Evolutionary conservation across 768 basidiomycete genomes (phyloP).

Genomic region (Porpolomopsis calyptriformis): DNA sequence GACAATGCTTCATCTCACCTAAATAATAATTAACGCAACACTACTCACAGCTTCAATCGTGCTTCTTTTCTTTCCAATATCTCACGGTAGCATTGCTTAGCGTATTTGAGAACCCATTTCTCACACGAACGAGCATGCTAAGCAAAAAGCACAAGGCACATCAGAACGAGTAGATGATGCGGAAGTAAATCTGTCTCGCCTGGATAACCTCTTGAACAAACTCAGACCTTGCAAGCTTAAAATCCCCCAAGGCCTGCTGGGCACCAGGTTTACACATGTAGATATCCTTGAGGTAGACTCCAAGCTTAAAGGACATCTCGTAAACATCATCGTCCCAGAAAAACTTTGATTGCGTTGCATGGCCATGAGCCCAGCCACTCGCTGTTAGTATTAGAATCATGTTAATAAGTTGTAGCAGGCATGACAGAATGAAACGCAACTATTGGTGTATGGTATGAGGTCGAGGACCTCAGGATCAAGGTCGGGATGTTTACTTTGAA

Average conservation of each 20-base stretch:
- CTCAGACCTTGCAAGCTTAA: constrained; percentile 12
- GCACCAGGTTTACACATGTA: constrained; percentile 16
- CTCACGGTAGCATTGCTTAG: neutral
- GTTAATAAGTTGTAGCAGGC: neutral
- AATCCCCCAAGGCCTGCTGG: constrained; percentile 16
- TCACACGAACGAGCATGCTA: neutral
- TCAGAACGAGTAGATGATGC: too few species aligned
- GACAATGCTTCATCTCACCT: neutral
- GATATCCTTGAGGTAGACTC: constrained; percentile 11
- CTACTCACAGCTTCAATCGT: neutral
- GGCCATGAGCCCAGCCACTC: constrained; percentile 20
- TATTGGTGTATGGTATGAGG: constrained; percentile 22
- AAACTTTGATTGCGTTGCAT: constrained; percentile 18
- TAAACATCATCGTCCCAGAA: constrained; percentile 26
- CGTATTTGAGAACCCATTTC: neutral
- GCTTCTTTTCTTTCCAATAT: neutral
- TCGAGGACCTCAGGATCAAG: constrained; percentile 18
- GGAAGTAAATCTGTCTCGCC: constrained; percentile 7
- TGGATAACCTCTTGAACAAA: constrained; percentile 11
- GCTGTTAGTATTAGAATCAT: constrained; percentile 14
- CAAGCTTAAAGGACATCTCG: constrained; percentile 14
- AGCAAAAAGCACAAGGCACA: too few species aligned
- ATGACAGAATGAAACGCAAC: constrained; percentile 12
- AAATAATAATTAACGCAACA: neutral
- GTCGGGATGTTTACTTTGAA: constrained; percentile 18